A percentile compares a stretch with the other conserved stretches of the same genome.
Conservation (phyloP, 805 yeast species). For the Candida glaebosa region DNA sequence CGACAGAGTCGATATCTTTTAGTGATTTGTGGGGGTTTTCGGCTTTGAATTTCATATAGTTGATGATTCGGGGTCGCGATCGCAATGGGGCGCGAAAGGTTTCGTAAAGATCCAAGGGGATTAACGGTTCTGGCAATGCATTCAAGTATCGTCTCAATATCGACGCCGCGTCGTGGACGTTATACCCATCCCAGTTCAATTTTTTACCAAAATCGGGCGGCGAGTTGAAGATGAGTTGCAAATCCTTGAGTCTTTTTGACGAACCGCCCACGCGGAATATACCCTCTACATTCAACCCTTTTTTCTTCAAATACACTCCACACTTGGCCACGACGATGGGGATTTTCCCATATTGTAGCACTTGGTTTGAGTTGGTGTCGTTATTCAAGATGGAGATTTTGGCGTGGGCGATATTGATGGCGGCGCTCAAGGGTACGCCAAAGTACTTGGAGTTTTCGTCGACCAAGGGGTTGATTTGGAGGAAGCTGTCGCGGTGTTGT, state of each 20-base stretch:
- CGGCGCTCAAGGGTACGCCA: constrained; percentile 72
- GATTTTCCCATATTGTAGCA: constrained; percentile 78
- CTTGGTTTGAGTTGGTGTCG: constrained; percentile 47
- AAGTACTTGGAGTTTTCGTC: constrained; percentile 59
- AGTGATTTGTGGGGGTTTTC: constrained; percentile 30
- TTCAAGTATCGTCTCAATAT: constrained; percentile 81
- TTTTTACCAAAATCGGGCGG: constrained; percentile 90
- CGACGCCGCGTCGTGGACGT: constrained; percentile 96
- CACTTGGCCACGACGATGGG: constrained; percentile 96
- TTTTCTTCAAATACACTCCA: constrained; percentile 77
- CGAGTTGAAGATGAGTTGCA: constrained; percentile 77
- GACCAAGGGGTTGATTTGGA: constrained; percentile 40
- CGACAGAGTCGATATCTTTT: constrained; percentile 6
- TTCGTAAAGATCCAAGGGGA: constrained; percentile 75
- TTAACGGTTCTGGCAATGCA: constrained; percentile 86
- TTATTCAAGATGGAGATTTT: constrained; percentile 62
- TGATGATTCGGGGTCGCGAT: constrained; percentile 58
- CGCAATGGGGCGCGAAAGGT: constrained; percentile 74
- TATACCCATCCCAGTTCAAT: constrained; percentile 87
- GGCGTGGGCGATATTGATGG: constrained; percentile 75
- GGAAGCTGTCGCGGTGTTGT: constrained; percentile 50
- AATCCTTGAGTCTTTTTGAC: constrained; percentile 77
- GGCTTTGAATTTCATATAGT: constrained; percentile 60
- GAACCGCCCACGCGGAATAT: constrained; percentile 93
- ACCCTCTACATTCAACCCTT: constrained; percentile 81